Percentiles rank a stretch among this genome's conserved stretches.
Evolutionary conservation across 805 yeast species (phyloP).

Genomic region (Gaillardinia entomophila): DNA sequence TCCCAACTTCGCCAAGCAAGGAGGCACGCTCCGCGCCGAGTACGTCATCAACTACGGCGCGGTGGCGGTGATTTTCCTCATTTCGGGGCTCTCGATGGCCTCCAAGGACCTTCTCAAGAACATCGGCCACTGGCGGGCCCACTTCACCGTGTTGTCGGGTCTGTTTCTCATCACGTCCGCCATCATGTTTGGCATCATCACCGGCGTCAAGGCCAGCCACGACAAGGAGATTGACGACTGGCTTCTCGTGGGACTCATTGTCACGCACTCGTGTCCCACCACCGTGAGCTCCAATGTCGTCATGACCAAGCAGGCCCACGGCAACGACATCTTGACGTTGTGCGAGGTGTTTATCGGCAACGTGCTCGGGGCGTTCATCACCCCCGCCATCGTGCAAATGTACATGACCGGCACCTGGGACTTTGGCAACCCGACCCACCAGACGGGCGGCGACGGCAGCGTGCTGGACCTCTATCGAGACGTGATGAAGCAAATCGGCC

Average conservation of each 20-base stretch:
- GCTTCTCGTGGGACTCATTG: conserved; percentile 75
- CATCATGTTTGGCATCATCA: conserved; percentile 66
- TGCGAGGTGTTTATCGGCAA: conserved; percentile 87
- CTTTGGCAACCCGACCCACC: conserved; percentile 68
- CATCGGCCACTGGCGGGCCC: conserved; percentile 77
- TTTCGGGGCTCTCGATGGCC: conserved; percentile 75
- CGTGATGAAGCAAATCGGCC: conserved; percentile 85
- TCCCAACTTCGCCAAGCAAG: conserved; percentile 80
- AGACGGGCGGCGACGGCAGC: conserved; percentile 34
- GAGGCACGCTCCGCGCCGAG: conserved; percentile 69
- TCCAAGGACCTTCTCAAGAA: conserved; percentile 58
- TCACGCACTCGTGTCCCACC: conserved; percentile 85
- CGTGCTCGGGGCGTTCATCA: conserved; percentile 76
- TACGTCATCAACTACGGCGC: conserved; percentile 81
- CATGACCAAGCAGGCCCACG: conserved; percentile 83
- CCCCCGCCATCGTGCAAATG: conserved; percentile 81
- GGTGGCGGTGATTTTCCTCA: conserved; percentile 77
- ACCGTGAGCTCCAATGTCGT: conserved; percentile 90
- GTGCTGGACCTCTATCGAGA: conserved; percentile 56
- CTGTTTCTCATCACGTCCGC: conserved; percentile 70
- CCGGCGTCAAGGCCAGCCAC: conserved; percentile 55
- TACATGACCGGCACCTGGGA: conserved; percentile 54
- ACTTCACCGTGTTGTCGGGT: conserved; percentile 57
- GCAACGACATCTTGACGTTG: conserved; percentile 70
- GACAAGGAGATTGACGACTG: conserved; percentile 62